Base-by-base conservation (phyloP, 2,329 filamentous ascomycete species). In the Pseudogymnoascus destructans region DNA sequence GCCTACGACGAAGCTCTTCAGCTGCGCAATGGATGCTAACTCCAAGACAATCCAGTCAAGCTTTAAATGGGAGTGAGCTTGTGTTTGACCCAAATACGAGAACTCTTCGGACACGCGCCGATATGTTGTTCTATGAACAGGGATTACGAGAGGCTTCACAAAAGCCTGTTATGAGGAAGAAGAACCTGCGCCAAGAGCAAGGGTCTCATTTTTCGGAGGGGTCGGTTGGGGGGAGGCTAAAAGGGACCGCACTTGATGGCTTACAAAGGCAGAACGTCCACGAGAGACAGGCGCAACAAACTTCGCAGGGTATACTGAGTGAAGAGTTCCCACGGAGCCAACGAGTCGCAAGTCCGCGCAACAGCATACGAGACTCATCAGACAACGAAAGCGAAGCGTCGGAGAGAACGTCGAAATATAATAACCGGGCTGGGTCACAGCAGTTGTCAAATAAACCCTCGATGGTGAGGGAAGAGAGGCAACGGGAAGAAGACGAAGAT, bases 21-120 rank as follows among this genome's bases (percentile, higher is more conserved):
- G 65, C 65, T 61, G 40, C 64, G 23, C 57, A 58, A 62, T 61
- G 64, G 57, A 66, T 61, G 64, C 67, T 69, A 69, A 69, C 68
- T 61, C 33, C 61, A 61, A 64, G 63, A 61, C 57, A 40, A 46
- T 60, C 65, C 59, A 63, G 59, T 57, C 64, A 66, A 46, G 62
- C 61, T 58, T 63, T 64, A 30, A 63, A 63, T 67, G 73, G 40
- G 71, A 75, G 76, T 62, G 68, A 72, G 30, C 64, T 86, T 68
- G 78, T 86, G 52, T 82, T 83, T 64, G 82, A 85, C 62, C 75
- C 81, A n/a, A 84, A 85, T 63, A 83, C 82, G 13, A 75, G 82
- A 63, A 78, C 82, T 60, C 82, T 84, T 74, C 74, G 85, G 3
- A 75, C 77, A 2, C 75, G 70, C 57, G 68, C 67, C 5, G 72